Percentiles rank a stretch among this genome's conserved stretches.
Evolutionary conservation across 2,329 filamentous ascomycete species (phyloP).

Genomic region (Colletotrichum cordylinicola): DNA sequence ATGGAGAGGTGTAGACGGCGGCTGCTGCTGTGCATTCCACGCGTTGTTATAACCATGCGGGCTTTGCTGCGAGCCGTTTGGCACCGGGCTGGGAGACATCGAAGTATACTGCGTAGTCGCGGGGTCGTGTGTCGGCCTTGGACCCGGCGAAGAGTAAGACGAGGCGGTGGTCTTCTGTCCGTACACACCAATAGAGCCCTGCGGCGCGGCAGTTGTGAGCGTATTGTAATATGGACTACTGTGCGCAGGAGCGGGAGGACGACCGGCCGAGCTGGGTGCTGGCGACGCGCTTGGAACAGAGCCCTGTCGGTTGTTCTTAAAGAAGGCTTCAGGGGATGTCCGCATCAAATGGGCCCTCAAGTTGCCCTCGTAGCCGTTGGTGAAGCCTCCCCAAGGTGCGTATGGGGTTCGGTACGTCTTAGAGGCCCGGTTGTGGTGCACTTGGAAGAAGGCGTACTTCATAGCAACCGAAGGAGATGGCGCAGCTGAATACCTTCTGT

Average conservation of each 20-base stretch:
- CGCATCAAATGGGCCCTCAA: conserved; percentile 49
- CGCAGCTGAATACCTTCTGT: conserved; percentile 20
- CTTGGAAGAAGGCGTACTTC: conserved; percentile 64
- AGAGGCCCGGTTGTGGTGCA: conserved; percentile 63
- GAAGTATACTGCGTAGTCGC: conserved; percentile 9
- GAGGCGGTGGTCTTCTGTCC: conserved; percentile 19
- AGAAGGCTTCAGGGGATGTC: conserved; percentile 41
- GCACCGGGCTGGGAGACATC: conserved; percentile 16
- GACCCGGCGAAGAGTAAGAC: conserved; percentile 11
- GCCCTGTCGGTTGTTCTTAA: conserved; percentile 24
- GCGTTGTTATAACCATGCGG: conserved; percentile 10
- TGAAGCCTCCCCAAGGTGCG: conserved; percentile 61
- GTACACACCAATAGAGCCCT: conserved; percentile 20
- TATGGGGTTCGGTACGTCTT: conserved; percentile 67
- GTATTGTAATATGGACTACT: conserved; percentile 13
- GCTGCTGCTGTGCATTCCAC: conserved; percentile 21
- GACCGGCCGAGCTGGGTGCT: neutral
- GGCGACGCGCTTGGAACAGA: conserved; percentile 21
- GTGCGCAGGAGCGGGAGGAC: neutral
- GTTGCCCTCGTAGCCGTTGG: conserved; percentile 65
- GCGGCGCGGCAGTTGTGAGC: neutral
- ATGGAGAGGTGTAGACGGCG: conserved; percentile 32
- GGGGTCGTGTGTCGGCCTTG: neutral
- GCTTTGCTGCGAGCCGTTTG: conserved; percentile 3
- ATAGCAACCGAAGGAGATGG: conserved; percentile 44